These are phyloP conservation scores for Quercus alba DNA, from an alignment of 306 rosid genomes.

Conservation along the genomic window DNA sequence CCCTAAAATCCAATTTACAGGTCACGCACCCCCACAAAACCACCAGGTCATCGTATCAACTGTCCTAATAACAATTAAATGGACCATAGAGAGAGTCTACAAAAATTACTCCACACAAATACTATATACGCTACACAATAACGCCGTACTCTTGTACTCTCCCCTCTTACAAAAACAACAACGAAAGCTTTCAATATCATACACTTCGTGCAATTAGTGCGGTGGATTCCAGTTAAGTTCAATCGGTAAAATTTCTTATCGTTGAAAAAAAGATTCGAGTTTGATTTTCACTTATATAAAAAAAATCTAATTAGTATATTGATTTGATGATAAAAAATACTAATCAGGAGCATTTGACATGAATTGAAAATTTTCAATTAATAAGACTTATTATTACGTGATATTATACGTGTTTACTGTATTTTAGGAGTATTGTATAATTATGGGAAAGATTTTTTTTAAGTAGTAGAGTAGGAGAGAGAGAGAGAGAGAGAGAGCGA, in stretches of 20 bases:
- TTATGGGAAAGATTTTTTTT: too few relatives aligned
- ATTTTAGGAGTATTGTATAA: fast-evolving
- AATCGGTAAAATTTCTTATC: too few relatives aligned
- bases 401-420: too few relatives aligned
- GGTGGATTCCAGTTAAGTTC: fast-evolving
- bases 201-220: too few relatives aligned
- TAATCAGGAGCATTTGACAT: fast-evolving
- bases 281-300: fast-evolving
- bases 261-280: fast-evolving
- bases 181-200: too few relatives aligned
- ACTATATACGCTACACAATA: too few relatives aligned
- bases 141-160: too few relatives aligned
- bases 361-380: too few relatives aligned
- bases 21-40: conserved; percentile 19
- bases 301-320: fast-evolving
- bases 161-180: too few relatives aligned
- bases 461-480: too few relatives aligned
- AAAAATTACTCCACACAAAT: too few relatives aligned
- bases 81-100: not conserved
- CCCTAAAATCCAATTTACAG: not conserved
- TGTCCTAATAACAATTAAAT: conserved; percentile 10
- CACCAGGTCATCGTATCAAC: conserved; percentile 25
- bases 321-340: fast-evolving
- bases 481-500: conserved; percentile 1
- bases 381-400: too few relatives aligned